Conservation (phyloP, 306 rosid species). For the Betula pendula region DNA sequence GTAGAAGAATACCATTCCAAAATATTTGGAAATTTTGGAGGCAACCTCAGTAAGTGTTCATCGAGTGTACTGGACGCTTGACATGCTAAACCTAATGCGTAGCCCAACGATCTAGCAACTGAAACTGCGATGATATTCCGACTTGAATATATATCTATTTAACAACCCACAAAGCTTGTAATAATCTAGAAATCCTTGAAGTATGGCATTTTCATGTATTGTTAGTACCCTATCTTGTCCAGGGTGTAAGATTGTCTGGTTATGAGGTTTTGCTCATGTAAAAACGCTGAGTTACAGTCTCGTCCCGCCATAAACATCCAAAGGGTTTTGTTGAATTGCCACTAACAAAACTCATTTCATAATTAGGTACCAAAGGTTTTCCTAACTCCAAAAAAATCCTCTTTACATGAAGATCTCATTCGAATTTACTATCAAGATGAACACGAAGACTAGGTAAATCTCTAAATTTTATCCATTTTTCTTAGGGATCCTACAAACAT, state of each 20-base stretch:
- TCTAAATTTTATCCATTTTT: constrained; percentile 57
- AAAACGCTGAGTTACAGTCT: constrained; percentile 79
- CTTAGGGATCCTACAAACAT: constrained; percentile 60
- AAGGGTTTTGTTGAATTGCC: constrained; percentile 78
- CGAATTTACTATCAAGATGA: constrained; percentile 52
- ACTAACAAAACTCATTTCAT: constrained; percentile 63
- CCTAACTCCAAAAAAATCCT: constrained; percentile 63
- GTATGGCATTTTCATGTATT: constrained; percentile 74
- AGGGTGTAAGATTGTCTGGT: constrained; percentile 71
- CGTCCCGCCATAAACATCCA: constrained; percentile 96
- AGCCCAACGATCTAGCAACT: constrained; percentile 73
- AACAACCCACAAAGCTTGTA: constrained; percentile 63
- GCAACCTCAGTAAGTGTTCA: constrained; percentile 39
- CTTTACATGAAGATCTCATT: constrained; percentile 52
- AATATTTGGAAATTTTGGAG: constrained; percentile 48
- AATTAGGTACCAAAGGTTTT: constrained; percentile 81
- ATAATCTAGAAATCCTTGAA: constrained; percentile 87
- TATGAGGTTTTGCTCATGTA: constrained; percentile 67
- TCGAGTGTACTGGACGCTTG: constrained; percentile 33
- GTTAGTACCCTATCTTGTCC: constrained; percentile 71
- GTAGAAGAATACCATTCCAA: constrained; percentile 34
- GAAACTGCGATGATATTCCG: constrained; percentile 92
- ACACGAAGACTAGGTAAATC: constrained; percentile 77
- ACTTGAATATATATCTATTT: constrained; percentile 82
- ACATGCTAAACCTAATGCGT: constrained; percentile 57